phyloP scores from a whole-genome alignment of 306 rosid species.

The cucumber (Cucumis sativus) region Cucumber_9930_V3 NC_026655.2:7694001-7694500 shows the following conservation, averaged over 20 bases:
- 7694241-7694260: neutral
- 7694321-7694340: constrained; percentile 33
- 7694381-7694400: constrained; percentile 4
- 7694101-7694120: neutral
- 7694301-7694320: constrained; percentile 42
- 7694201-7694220: neutral
- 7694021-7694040: constrained; percentile 2
- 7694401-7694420: neutral
- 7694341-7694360: constrained; percentile 59
- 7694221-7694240: neutral
- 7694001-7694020: neutral
- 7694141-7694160: constrained; percentile 1
- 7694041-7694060: neutral
- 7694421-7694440: neutral
- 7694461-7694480: neutral
- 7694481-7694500: neutral
- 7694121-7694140: neutral
- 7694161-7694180: neutral
- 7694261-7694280: neutral
- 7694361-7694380: neutral
- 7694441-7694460: neutral
- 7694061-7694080: neutral
- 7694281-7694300: constrained; percentile 11
- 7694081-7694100: neutral
- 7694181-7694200: neutral